Evolutionary conservation across 2,329 filamentous ascomycete genomes (phyloP), one percentile per base, ranked within the genome.

Genomic region (Pseudofabraea citricarpa): DNA sequence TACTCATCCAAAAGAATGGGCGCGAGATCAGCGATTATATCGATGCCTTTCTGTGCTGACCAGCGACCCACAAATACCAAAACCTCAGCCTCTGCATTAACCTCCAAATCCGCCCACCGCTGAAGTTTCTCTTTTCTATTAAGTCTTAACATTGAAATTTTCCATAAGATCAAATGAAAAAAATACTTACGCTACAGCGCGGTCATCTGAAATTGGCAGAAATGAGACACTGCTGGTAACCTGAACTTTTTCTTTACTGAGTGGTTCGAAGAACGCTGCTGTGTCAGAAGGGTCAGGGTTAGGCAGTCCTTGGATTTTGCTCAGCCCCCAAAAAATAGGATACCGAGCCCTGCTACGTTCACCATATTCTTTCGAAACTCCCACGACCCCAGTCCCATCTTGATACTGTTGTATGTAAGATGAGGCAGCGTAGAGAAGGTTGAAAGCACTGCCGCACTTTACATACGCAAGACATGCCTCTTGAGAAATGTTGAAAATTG

Each of bases 251-350:
- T 15, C 16, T 13, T 29, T 29, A 13, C 3, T 21, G 1, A 36
- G 6, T 13, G 9, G 7, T 10, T 36, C 63, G 82, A 82, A 52
- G 63, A 83, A 21, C 68, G 72, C 12, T 59, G 72, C 10, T 70
- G 79, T 8, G 63, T 77, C 23, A 70, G 72, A 31, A 83, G 83
- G 56, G 73, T 84, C 8, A 79, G 84, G 49, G 83, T 82, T 50
- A 79, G 81, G 33, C 79, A 82, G 50, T 75, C 83, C 13, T 83
- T 84, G 67, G 83, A 85, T 57, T 65, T 85, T 41, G 65, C 84
- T 7, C 80, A 85, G 12, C 21, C 57, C 49, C 81, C 81, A 84
- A 64, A 85, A 83, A 46, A 84, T 83, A 2, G 80, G 80, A 55
- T 84, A 84, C 29, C 80, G 70, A 35, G 79, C 78, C 56, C 77